Evolutionary conservation across 2,329 filamentous ascomycete species (phyloP), one percentile per base, ranked within the genome.

Genomic region (Calonectria pteridis): DNA sequence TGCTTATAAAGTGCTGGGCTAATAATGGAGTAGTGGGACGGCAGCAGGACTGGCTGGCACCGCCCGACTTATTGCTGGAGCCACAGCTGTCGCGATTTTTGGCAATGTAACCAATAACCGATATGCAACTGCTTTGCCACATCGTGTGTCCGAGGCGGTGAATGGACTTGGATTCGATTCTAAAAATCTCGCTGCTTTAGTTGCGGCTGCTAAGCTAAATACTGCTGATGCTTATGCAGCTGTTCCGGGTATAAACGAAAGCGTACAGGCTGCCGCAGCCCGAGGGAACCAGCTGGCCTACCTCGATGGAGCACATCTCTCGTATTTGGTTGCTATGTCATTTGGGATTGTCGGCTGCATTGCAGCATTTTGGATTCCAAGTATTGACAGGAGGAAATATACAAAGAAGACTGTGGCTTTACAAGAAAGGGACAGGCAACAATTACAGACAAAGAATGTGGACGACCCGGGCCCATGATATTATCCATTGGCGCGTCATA

Each of bases 381-480:
- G 66, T 18, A 73, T 73, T 16, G 71, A 73, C 6, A 28, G 43
- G 23, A 62, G 71, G 33, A 73, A 73, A 51, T 73, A 73, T n/a
- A 73, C 71, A 26, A 73, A 73, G 20, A 73, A 73, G 58, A 73
- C 71, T 10, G 66, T 73, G 7, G 71, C 71, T 6, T 33, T 73
- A 40, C 71, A 73, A 28, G 71, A 73, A 20, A 67, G 49, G 10
- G 70, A 72, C 26, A 49, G 64, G 6, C 33, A 68, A 26, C 62
- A 35, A 14, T 37, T 72, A 28, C 35, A 68, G 46, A 37, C 63
- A 13, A 72, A 64, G 7, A 62, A 68, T 18, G 11, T 72, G 1
- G 53, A 55, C 28, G 31, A 53, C 9, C 13, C 40, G 37, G 26
- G 16, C 16, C 31, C 40, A 35, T 71, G 62, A 71, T 26, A n/a